phyloP scores from a whole-genome alignment of 257 asterid genomes.

The Striga asiatica region DNA sequence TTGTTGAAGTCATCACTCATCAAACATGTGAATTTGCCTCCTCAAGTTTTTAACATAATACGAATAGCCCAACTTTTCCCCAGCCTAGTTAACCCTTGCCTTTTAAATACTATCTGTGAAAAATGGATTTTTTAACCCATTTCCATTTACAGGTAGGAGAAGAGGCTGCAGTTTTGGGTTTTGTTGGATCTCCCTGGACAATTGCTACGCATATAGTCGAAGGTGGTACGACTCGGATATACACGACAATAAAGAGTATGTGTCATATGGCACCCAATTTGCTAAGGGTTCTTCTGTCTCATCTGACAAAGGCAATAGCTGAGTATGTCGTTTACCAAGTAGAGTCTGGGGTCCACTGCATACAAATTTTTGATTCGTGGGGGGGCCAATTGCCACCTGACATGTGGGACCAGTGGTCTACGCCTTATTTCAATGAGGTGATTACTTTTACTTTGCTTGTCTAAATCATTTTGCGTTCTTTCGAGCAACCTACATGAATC shows the following conservation, averaged over 20 bases:
- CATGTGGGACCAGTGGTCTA: conserved; percentile 89
- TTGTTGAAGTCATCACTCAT: background rate
- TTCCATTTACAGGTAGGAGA: conserved; percentile 57
- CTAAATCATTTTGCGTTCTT: background rate
- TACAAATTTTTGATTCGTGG: conserved; percentile 94
- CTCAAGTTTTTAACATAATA: too few relatives aligned
- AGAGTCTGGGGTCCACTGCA: conserved; percentile 89
- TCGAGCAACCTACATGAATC: background rate
- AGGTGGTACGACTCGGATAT: conserved; percentile 85
- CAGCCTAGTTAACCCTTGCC: background rate
- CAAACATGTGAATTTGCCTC: background rate
- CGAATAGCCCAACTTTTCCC: too few relatives aligned
- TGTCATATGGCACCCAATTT: conserved; percentile 56
- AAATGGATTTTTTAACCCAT: background rate
- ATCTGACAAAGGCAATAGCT: conserved; percentile 56
- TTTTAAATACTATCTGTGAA: conserved; percentile 8
- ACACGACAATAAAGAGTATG: conserved; percentile 83
- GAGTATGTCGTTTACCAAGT: conserved; percentile 67
- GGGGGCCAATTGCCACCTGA: conserved; percentile 65
- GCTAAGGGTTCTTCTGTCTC: conserved; percentile 67
- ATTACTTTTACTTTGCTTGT: conserved; percentile 13
- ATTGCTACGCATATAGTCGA: conserved; percentile 92
- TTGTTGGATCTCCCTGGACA: conserved; percentile 98
- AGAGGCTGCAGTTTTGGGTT: conserved; percentile 88
- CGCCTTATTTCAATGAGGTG: conserved; percentile 89